Conservation (phyloP, 129 eudicot genomes). For the Flaveria bidentis region DNA sequence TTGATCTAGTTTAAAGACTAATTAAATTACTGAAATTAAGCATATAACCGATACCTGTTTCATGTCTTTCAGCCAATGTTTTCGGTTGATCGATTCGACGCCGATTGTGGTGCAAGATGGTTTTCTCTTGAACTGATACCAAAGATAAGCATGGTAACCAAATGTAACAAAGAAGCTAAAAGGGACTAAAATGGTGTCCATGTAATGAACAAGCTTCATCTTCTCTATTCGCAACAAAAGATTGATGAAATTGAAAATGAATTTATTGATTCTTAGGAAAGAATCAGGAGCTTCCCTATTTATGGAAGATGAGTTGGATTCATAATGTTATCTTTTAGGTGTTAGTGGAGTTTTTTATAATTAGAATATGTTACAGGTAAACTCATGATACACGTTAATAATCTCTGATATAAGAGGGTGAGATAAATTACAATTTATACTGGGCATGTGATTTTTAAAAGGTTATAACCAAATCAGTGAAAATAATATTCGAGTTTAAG, state of each 20-base stretch:
- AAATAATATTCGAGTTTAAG: no score
- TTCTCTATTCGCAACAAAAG: constrained; percentile 7
- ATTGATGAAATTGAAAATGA: constrained; percentile 19
- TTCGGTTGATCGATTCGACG: constrained; percentile 54
- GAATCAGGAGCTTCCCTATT: constrained; percentile 14
- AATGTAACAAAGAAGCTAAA: constrained; percentile 70
- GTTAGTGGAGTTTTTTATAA: constrained; percentile 25
- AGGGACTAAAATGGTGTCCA: constrained; percentile 78
- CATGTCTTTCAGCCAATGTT: constrained; percentile 61
- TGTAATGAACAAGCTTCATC: constrained; percentile 43
- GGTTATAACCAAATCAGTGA: no score
- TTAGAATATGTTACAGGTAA: no score
- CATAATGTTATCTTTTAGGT: constrained; percentile 13
- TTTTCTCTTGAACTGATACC: constrained; percentile 61
- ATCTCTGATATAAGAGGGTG: no score
- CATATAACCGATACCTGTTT: constrained; percentile 41
- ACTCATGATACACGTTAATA: no score
- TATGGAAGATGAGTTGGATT: constrained; percentile 40
- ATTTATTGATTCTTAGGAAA: constrained; percentile 25
- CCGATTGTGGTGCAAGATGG: constrained; percentile 73
- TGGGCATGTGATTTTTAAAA: no score
- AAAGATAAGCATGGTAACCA: constrained; percentile 88
- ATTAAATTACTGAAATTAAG: neutral
- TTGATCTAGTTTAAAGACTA: neutral
- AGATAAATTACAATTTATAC: no score